phyloP scores from a whole-genome alignment of 75 land plant genomes.

The Ceratopteris richardii region DNA sequence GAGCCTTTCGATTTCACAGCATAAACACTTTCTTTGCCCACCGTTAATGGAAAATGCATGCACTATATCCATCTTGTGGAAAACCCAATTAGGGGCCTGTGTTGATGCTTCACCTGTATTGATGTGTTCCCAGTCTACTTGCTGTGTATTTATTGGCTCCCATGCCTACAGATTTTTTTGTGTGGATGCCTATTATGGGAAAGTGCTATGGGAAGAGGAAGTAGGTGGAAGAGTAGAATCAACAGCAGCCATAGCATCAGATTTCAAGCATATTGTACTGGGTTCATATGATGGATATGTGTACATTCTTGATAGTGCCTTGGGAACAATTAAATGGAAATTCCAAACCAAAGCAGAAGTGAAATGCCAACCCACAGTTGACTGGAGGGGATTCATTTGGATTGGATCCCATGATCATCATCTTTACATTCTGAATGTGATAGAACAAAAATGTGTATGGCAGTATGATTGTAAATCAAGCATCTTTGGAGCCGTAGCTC shows the following conservation, averaged over 20 bases:
- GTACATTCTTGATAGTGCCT: constrained; percentile 47
- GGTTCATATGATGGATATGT: constrained; percentile 72
- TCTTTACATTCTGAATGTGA: constrained; percentile 61
- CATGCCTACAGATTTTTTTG: constrained; percentile 71
- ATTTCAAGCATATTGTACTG: constrained; percentile 70
- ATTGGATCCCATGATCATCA: constrained; percentile 83
- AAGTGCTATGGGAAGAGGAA: constrained; percentile 44
- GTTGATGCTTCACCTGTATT: constrained; percentile 84
- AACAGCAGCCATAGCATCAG: constrained; percentile 60
- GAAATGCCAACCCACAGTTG: neutral
- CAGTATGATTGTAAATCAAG: constrained; percentile 66
- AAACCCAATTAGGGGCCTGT: constrained; percentile 49
- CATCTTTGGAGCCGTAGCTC: constrained; percentile 56
- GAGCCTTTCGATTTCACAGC: neutral
- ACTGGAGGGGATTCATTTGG: constrained; percentile 30
- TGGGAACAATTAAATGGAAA: constrained; percentile 49
- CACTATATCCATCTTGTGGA: constrained; percentile 30
- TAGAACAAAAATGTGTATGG: constrained; percentile 39
- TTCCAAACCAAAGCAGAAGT: constrained; percentile 75
- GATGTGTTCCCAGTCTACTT: constrained; percentile 22
- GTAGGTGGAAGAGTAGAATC: constrained; percentile 71
- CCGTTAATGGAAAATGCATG: neutral
- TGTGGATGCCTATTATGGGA: constrained; percentile 56
- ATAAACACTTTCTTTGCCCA: neutral
- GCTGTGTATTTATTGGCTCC: constrained; percentile 60